Evolutionary conservation across 441 rosid species (phyloP).

Genomic region (Adansonia gregorii): DNA sequence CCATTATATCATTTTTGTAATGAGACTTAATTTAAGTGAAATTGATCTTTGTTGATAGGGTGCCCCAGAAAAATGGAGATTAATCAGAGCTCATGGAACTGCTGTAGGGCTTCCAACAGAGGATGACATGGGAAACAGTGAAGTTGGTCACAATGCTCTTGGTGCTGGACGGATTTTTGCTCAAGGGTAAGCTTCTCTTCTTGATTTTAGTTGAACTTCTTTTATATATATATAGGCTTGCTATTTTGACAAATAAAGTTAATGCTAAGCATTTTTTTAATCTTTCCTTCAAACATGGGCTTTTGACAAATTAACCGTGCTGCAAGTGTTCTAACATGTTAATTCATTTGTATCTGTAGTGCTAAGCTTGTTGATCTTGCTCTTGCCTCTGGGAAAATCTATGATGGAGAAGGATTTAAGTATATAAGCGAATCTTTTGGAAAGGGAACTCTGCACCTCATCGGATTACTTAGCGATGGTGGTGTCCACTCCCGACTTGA

Average conservation of each 20-base stretch:
- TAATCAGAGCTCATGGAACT: conserved; percentile 84
- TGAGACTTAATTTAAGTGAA: neutral
- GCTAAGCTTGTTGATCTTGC: conserved; percentile 95
- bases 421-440: conserved; percentile 64
- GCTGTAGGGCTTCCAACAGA: conserved; percentile 97
- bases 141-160: conserved; percentile 97
- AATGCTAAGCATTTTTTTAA: too few species aligned
- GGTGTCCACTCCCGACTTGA: conserved; percentile 97
- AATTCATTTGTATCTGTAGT: conserved; percentile 44
- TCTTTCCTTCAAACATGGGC: too few species aligned
- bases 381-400: conserved; percentile 90
- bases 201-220: neutral
- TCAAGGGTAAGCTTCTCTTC: conserved; percentile 42
- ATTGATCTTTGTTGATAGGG: conserved; percentile 42
- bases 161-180: conserved; percentile 96
- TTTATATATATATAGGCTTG: neutral
- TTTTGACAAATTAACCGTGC: too few species aligned
- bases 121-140: conserved; percentile 99
- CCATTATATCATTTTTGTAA: too few species aligned
- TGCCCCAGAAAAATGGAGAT: conserved; percentile 79
- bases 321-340: neutral
- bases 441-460: conserved; percentile 75
- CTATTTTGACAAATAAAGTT: too few species aligned
- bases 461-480: conserved; percentile 92
- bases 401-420: conserved; percentile 79